These are phyloP conservation scores for Aegilops sharonensis DNA, from an alignment of 176 grass and related monocot genomes.

Conservation along the genomic window DNA sequence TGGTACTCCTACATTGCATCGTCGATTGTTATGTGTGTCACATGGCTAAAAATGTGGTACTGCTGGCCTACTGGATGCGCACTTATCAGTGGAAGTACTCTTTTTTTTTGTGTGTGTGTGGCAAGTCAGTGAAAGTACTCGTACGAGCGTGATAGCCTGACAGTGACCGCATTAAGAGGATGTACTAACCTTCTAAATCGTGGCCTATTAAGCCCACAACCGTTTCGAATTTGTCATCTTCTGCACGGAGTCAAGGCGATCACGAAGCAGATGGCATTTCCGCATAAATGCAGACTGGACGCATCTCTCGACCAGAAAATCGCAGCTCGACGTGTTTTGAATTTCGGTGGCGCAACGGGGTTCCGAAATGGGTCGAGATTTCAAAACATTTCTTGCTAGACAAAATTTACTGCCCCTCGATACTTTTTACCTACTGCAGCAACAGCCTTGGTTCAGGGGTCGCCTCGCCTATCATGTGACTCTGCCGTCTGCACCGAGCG, in stretches of 20 bases:
- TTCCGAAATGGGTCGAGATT: not conserved
- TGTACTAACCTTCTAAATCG: not conserved
- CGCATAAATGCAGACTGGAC: too few species aligned
- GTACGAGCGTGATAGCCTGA: not conserved
- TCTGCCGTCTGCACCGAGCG: not conserved
- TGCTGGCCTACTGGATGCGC: not conserved
- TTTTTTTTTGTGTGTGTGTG: too few species aligned
- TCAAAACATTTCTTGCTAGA: not conserved
- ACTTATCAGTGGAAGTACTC: not conserved
- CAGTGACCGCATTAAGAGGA: not conserved
- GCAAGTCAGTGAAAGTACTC: too few species aligned
- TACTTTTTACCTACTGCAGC: not conserved
- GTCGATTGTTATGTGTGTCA: not conserved
- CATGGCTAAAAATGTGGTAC: too few species aligned
- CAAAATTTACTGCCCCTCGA: too few species aligned
- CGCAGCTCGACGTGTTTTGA: not conserved
- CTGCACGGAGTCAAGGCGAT: not conserved
- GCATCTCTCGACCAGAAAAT: not conserved
- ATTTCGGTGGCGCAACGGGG: too few species aligned
- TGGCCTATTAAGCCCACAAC: not conserved
- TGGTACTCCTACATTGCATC: too few species aligned
- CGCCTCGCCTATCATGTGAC: constrained; percentile 2
- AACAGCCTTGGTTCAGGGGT: not conserved
- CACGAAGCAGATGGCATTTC: not conserved
- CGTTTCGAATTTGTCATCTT: not conserved